Evolutionary conservation across 2,329 filamentous ascomycete species (phyloP), one percentile per base, ranked within the genome.

Genomic region (Neospermospora avenae): DNA sequence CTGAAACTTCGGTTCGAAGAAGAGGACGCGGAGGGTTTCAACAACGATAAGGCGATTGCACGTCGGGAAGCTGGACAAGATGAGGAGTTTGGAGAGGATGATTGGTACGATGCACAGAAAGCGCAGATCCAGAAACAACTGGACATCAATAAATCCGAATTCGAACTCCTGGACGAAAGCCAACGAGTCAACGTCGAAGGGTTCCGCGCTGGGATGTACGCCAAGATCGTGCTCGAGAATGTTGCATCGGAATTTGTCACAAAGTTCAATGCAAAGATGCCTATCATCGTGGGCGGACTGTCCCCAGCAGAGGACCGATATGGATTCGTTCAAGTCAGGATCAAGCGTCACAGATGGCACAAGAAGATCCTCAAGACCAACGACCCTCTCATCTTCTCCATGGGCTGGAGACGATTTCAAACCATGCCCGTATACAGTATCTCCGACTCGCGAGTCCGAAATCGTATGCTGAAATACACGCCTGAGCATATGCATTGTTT

Each of bases 401-500:
- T 99, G 45, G 95, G 95, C 44, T 99, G 95, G 95, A 84, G 95
- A 54, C 84, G 95, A 62, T 99, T 99, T 80, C 95, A 98, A 76
- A 88, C 89, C 5, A 80, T 95, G 67, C 93, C 93, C 18, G 86
- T 97, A 61, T 99, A 97, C 83, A 95, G 89, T 77, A 96, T 95
- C 59, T 95, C 91, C 24, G 95, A 98, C 75, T 96, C 90, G 63
- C 86, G 95, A 68, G 96, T 91, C 25, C 84, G 95, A 65, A 97
- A 98, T 76, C 87, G 95, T 59, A 97, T 99, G 93, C 84, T 99
- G 63, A 99, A 99, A 76, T 99, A 99, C 76, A 97, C 93, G 0
- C 96, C 95, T 0, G 96, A 99, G 79, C 95, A 99, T 73, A 98
- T 97, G 92, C 95, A 98, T 77, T 99, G 96, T 78, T 96, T 96